Evolutionary conservation across 805 yeast species (phyloP).

Genomic region (Starmerella powellii): DNA sequence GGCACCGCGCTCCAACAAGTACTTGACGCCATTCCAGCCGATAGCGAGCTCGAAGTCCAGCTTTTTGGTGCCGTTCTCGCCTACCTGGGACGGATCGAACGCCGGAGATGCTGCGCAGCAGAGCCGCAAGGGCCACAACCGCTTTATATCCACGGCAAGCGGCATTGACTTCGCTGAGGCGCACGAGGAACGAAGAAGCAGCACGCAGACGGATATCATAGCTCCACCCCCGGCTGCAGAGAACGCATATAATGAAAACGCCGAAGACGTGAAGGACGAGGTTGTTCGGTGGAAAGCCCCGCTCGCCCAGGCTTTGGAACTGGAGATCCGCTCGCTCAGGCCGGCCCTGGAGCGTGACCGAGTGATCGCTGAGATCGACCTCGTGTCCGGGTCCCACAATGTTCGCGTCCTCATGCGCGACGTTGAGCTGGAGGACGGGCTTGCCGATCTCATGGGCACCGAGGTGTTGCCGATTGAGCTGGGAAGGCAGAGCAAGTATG

Average conservation of each 20-base stretch:
- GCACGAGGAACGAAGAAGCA: conserved; percentile 9
- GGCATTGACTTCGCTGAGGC: conserved; percentile 8
- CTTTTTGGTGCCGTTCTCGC: conserved; percentile 6
- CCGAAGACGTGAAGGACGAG: conserved; percentile 6
- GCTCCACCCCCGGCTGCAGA: not conserved
- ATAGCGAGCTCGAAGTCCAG: conserved; percentile 1
- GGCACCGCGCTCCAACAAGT: not conserved
- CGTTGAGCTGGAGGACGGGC: conserved; percentile 19
- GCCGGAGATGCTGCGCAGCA: not conserved
- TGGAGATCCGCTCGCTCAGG: conserved; percentile 21
- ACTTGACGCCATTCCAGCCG: conserved; percentile 11
- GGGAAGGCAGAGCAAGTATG: conserved; percentile 10
- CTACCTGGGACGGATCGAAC: not conserved
- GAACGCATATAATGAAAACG: not conserved
- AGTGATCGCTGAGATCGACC: conserved; percentile 22
- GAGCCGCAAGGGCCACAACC: conserved; percentile 1
- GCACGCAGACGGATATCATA: not conserved
- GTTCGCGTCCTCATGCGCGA: conserved; percentile 10
- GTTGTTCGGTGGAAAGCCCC: conserved; percentile 16
- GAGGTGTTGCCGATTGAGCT: conserved; percentile 14
- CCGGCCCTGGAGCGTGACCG: conserved; percentile 23
- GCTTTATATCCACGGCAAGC: conserved; percentile 4
- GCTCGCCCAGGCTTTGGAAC: conserved; percentile 19
- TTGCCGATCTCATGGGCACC: conserved; percentile 15
- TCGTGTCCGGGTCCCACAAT: conserved; percentile 10